Evolutionary conservation across 768 basidiomycete species (phyloP), one percentile per base, ranked within the genome.

Genomic region (Candolleomyces efflorescens): DNA sequence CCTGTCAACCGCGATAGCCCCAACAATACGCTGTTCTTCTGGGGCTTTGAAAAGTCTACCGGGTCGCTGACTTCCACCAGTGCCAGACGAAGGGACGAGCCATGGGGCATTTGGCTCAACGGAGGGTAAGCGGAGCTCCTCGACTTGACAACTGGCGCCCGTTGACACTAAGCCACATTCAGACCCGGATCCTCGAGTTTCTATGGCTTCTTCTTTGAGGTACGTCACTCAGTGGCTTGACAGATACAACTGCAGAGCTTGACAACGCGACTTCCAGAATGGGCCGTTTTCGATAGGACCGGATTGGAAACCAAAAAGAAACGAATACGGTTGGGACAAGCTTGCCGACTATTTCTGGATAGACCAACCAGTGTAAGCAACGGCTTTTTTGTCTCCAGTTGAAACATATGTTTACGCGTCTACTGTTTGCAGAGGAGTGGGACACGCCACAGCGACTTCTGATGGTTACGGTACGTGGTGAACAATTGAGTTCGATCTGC

Each of bases 41-140:
- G 80, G 72, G 85, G 78, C 15, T 82, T 84, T 59, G 86, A 88
- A 63, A 81, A 80, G 32, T 68, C 70, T 0, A 63, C 72, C 17
- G 84, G 82, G 5, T 87, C 87, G 2, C 70, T 89, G 51, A 87
- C 82, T 32, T 32, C 32, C 10, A 69, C 65, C 10, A 65, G 55
- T 24, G 65, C 68, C 1, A 20, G 62, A 46, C 61, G 67, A n/a
- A 66, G 64, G 17, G 73, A 66, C 47, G 73, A 83, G 18, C 87
- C 88, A 1, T 89, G 88, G 88, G 80, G 80, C 3, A 83, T 90
- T 43, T 90, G 86, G 86, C 67, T 89, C 23, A 87, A 88, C 59
- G 88, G 87, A 71, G 87, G 86, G 84, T 85, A 62, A 49, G 81
- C 67, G 24, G 26, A 36, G 37, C 18, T 20, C 17, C 12, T 11